phyloP scores from a whole-genome alignment of 2,329 filamentous ascomycete species.

The Pseudogymnoascus sp. region DNA sequence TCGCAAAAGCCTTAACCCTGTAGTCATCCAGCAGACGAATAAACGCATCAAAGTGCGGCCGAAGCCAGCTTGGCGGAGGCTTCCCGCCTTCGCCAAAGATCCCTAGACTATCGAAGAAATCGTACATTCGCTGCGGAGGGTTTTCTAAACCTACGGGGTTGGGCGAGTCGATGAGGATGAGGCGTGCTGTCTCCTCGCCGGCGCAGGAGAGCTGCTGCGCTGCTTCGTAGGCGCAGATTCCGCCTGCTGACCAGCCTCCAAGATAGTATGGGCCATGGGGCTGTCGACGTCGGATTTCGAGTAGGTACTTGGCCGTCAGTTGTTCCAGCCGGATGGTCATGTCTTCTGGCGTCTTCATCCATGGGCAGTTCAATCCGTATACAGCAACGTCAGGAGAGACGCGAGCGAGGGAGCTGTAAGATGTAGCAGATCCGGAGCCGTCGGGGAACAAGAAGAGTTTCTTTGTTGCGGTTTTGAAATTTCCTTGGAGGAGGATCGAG shows the following conservation, averaged over 20 bases:
- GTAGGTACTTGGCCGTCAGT: constrained; percentile 32
- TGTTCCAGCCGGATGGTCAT: constrained; percentile 29
- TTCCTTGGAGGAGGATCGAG: constrained; percentile 30
- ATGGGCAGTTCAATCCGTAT: constrained; percentile 35
- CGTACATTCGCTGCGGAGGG: constrained; percentile 39
- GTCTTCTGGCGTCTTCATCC: constrained; percentile 25
- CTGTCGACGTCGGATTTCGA: constrained; percentile 38
- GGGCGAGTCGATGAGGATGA: constrained; percentile 37
- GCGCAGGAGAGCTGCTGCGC: constrained; percentile 32
- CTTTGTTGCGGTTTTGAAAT: constrained; percentile 14
- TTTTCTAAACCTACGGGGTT: constrained; percentile 38
- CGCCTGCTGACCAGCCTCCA: constrained; percentile 46
- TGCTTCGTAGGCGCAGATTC: constrained; percentile 40
- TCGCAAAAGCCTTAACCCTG: constrained; percentile 22
- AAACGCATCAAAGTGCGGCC: constrained; percentile 42
- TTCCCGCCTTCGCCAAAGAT: constrained; percentile 30
- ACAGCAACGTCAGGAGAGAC: constrained; percentile 28
- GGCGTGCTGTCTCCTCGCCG: constrained; percentile 30
- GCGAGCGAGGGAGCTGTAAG: constrained; percentile 31
- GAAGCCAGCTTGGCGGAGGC: constrained; percentile 36
- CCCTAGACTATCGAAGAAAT: constrained; percentile 39
- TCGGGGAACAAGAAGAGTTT: constrained; percentile 37
- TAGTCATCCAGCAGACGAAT: constrained; percentile 40
- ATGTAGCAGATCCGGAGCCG: constrained; percentile 34
- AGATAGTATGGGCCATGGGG: constrained; percentile 39